Evolutionary conservation across 1,284 basidiomycete species (phyloP).

Genomic region (Phellopilus nigrolimitatus): DNA sequence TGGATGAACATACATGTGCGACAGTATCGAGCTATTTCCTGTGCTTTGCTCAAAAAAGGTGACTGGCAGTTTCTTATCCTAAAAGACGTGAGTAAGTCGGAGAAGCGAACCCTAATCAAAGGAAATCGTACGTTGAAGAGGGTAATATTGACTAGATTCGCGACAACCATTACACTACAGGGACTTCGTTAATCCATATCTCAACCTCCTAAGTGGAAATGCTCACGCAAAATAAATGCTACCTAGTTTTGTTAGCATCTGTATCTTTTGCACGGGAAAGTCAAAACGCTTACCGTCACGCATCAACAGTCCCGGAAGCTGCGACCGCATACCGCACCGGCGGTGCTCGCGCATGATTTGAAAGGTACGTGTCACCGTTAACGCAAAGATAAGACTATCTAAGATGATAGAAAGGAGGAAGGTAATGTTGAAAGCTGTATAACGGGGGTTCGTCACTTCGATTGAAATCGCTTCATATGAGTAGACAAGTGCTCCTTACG

Average conservation of each 20-base stretch:
- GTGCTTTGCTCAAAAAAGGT: conserved; percentile 1
- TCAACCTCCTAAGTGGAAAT: neutral
- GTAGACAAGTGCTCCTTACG: no score
- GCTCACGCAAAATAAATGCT: conserved; percentile 1
- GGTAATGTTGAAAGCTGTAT: conserved; percentile 4
- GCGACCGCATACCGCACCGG: neutral
- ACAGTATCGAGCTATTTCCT: conserved; percentile 14
- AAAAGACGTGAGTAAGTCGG: neutral
- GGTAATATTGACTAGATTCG: neutral
- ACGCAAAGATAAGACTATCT: neutral
- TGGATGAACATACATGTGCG: conserved; percentile 9
- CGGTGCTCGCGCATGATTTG: neutral
- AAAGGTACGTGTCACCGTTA: conserved; percentile 4
- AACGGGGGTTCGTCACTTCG: neutral
- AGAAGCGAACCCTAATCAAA: neutral
- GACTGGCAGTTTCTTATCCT: neutral
- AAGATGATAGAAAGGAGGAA: neutral
- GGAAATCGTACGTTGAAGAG: neutral
- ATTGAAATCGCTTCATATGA: neutral
- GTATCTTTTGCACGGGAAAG: neutral
- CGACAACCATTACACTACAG: conserved; percentile 1
- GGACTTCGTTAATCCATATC: neutral
- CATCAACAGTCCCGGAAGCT: neutral
- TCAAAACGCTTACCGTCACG: neutral
- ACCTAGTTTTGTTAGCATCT: neutral